Evolutionary conservation across 176 grass and related monocot genomes (phyloP).

Genomic region (Oryza longistaminata): DNA sequence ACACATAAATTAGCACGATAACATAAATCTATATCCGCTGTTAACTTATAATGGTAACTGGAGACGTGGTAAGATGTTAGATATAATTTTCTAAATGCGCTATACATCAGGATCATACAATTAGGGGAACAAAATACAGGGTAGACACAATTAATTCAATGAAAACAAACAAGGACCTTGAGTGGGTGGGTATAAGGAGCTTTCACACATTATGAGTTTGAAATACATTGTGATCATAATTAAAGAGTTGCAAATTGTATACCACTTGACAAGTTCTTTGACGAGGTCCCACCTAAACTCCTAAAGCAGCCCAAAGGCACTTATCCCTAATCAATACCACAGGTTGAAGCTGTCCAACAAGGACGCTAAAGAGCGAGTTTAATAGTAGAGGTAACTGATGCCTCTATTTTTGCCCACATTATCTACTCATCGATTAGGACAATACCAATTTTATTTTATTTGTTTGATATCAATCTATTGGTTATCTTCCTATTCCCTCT

Average conservation of each 20-base stretch:
- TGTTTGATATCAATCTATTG: too few species aligned
- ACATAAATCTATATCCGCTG: neutral
- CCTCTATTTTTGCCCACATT: too few species aligned
- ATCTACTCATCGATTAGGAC: too few species aligned
- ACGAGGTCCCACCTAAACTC: neutral
- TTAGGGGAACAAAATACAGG: neutral
- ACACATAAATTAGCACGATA: neutral
- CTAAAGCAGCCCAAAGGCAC: neutral
- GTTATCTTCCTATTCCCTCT: too few species aligned
- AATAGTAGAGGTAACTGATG: too few species aligned
- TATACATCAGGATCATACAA: neutral
- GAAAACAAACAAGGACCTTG: neutral
- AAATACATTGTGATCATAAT: neutral
- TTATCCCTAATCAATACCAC: neutral
- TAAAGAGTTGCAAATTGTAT: neutral
- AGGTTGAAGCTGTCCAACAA: neutral
- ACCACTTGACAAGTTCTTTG: neutral
- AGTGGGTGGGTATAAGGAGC: neutral
- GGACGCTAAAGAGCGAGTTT: neutral
- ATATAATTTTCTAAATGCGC: neutral
- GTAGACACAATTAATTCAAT: neutral
- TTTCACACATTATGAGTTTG: neutral
- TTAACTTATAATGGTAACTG: neutral
- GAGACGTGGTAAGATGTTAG: neutral
- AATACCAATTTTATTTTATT: too few species aligned